phyloP scores from a whole-genome alignment of 306 rosid species.

The Dryas octopetala region DNA sequence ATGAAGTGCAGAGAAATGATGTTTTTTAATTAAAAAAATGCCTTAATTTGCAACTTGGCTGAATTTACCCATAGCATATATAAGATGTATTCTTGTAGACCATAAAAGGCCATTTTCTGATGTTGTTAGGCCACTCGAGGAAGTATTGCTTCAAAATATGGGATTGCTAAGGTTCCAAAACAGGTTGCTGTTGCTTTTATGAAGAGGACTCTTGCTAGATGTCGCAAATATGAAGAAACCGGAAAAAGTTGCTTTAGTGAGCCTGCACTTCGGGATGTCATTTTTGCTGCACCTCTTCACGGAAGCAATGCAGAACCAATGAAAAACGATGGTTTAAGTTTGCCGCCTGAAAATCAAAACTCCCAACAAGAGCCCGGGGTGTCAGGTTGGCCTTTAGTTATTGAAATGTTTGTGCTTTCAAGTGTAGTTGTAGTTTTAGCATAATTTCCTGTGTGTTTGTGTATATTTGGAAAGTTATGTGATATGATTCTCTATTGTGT shows the following conservation, averaged over 20 bases:
- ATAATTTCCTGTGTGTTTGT: not conserved
- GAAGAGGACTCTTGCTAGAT: constrained; percentile 78
- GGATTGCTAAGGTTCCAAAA: constrained; percentile 70
- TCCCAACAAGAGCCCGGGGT: constrained; percentile 28
- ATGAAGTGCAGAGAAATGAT: not conserved
- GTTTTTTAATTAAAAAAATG: not conserved
- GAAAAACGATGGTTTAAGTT: constrained; percentile 27
- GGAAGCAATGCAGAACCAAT: constrained; percentile 38
- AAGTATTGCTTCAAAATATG: constrained; percentile 62
- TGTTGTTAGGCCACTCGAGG: constrained; percentile 83
- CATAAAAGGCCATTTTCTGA: constrained; percentile 25
- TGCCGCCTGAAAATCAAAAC: constrained; percentile 20
- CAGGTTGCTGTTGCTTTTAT: constrained; percentile 66
- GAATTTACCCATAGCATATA: not conserved
- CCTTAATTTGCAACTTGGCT: not conserved
- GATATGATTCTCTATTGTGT: not conserved
- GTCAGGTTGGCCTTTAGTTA: constrained; percentile 42
- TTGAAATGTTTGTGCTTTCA: not conserved
- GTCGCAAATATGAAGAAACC: constrained; percentile 58
- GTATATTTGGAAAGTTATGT: constrained; percentile 23
- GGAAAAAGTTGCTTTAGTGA: constrained; percentile 75
- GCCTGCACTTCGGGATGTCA: constrained; percentile 54
- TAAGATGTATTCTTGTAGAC: not conserved
- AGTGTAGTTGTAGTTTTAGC: not conserved
- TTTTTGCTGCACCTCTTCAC: constrained; percentile 45